phyloP scores from a whole-genome alignment of 2,329 filamentous ascomycete species.

The Neurospora crassa region DNA sequence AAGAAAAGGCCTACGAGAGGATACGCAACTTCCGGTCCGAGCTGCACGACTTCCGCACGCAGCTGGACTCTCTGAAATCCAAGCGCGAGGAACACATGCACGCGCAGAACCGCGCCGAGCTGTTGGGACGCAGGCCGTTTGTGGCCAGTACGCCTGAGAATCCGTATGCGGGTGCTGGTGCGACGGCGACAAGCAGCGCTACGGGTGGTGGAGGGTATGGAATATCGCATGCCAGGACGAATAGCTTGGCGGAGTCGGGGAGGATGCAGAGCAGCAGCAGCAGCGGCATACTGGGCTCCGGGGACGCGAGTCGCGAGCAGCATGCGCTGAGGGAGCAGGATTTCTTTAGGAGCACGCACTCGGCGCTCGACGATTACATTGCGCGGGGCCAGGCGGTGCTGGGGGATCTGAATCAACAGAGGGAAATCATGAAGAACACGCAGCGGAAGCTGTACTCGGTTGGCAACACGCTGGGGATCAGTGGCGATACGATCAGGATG shows the following conservation, averaged over 20 bases:
- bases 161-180: constrained; percentile 47
- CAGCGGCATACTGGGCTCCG: constrained; percentile 32
- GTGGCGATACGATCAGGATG: constrained; percentile 94
- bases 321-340: constrained; percentile 84
- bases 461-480: constrained; percentile 86
- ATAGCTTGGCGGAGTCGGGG: constrained; percentile 28
- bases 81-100: constrained; percentile 66
- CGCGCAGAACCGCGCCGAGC: constrained; percentile 60
- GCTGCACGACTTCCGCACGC: constrained; percentile 66
- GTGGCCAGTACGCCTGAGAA: constrained; percentile 78
- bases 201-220: constrained; percentile 20
- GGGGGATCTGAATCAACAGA: constrained; percentile 78
- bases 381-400: constrained; percentile 85
- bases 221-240: constrained; percentile 27
- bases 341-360: constrained; percentile 75
- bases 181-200: constrained; percentile 30
- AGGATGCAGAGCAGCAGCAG: neutral
- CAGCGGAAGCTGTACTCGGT: constrained; percentile 86
- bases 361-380: constrained; percentile 86
- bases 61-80: constrained; percentile 69
- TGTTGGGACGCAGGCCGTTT: constrained; percentile 78
- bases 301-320: constrained; percentile 62
- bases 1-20: constrained; percentile 80
- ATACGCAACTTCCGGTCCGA: constrained; percentile 79
- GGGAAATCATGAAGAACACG: constrained; percentile 90